Evolutionary conservation across 179 eudicot genomes (phyloP).

Genomic region (Pouteria campechiana): DNA sequence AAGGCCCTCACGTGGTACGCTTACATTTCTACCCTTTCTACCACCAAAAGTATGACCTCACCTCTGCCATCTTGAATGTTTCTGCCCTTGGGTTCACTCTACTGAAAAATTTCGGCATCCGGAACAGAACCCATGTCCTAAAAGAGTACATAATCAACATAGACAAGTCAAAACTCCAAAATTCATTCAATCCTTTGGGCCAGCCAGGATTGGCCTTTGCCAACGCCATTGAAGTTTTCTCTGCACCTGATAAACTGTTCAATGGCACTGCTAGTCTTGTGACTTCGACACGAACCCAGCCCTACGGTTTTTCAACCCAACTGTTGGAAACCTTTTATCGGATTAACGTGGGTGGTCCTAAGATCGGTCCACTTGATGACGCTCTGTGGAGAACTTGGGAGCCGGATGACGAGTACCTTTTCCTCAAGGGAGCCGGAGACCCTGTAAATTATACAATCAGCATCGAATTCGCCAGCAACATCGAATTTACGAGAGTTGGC

Average conservation of each 20-base stretch:
- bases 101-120: constrained; percentile 28
- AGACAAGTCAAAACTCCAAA: constrained; percentile 24
- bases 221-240: constrained; percentile 66
- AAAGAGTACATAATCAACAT: constrained; percentile 50
- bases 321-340: constrained; percentile 18
- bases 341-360: constrained; percentile 34
- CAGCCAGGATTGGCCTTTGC: constrained; percentile 37
- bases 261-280: constrained; percentile 1
- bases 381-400: constrained; percentile 32
- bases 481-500: background rate
- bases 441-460: too few relatives aligned
- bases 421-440: too few relatives aligned
- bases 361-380: background rate
- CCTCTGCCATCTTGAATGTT: constrained; percentile 40
- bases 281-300: constrained; percentile 6
- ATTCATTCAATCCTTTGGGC: constrained; percentile 30
- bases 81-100: constrained; percentile 40
- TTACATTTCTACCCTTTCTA: constrained; percentile 54
- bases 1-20: constrained; percentile 61
- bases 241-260: constrained; percentile 47
- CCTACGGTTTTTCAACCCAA: constrained; percentile 2
- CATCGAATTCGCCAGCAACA: constrained; percentile 9
- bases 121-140: constrained; percentile 7
- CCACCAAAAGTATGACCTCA: constrained; percentile 29
- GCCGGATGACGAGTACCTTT: constrained; percentile 37